Evolutionary conservation across 805 yeast genomes (phyloP), one percentile per base, ranked within the genome.

Genomic region (Yarrowia yakushimensis): DNA sequence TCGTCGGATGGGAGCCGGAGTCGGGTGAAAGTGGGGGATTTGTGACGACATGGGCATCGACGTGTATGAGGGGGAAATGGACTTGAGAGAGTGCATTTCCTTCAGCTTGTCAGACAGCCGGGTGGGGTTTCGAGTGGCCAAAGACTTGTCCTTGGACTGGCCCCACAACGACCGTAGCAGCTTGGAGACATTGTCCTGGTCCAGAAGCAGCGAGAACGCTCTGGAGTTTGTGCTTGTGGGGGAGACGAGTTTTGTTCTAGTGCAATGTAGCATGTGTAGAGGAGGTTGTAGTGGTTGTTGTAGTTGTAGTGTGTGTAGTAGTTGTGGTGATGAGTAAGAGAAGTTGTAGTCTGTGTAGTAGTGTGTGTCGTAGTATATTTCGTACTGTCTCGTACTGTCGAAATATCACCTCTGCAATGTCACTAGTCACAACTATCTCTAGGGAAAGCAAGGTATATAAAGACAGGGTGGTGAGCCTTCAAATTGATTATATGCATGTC

Each of bases 161-260:
- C 59, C 34, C 59, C 59, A 52, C 34, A 52, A 52, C 22, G 59
- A 52, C 3, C 59, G 30, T 22, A 52, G 34, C 25, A 52, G 59
- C 28, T 52, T 52, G 59, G 59, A 52, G 18, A 52, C 59, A 52
- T 52, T 52, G n/a, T 52, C 59, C 25, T 52, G 59, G 43, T 52
- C 59, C 33, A 52, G 59, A 4, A 52, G 59, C 17, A 52, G 59
- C 25, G 59, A 52, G 59, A 52, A 52, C 30, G 42, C 9, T 50
- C 57, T 27, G 17, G 41, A 2, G 22, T 17, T n/a, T 42, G 31
- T 20, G 18, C 28, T 15, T 4, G 42, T 4, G 31, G 20, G 27
- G 28, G 27, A 4, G 34, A 13, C 22, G 4, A 9, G 12, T 15
- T 41, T 37, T 3, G 13, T 46, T 33, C 28, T 7, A 8, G 55